phyloP scores from a whole-genome alignment of 176 grass and related monocot genomes.

The Bothriochloa decipiens region DNA sequence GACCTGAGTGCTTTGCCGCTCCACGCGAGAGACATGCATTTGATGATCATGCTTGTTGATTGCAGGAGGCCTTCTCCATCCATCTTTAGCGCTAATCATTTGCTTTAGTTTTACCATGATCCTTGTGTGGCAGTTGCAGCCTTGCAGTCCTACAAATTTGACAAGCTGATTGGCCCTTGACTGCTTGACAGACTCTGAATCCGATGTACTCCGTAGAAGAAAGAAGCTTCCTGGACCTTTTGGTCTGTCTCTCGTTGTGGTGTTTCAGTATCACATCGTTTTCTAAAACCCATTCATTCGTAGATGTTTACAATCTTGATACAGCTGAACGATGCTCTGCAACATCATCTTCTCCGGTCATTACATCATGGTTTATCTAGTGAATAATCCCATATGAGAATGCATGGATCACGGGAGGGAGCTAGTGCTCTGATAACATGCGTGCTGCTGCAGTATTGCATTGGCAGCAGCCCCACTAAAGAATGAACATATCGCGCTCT shows the following conservation, averaged over 20 bases:
- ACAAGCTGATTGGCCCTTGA: slow-evolving; percentile 9
- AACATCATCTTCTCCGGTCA: neutral
- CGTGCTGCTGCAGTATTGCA: too few relatives aligned
- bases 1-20: neutral
- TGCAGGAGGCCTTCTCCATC: slow-evolving; percentile 10
- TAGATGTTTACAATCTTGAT: neutral
- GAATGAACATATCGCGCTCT: too few relatives aligned
- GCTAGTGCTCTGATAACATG: too few relatives aligned
- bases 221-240: slow-evolving; percentile 19
- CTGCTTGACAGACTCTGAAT: neutral
- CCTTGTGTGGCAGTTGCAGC: neutral
- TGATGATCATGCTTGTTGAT: slow-evolving; percentile 20
- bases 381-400: too few relatives aligned
- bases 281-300: neutral
- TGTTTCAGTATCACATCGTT: neutral
- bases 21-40: neutral
- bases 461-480: too few relatives aligned
- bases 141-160: neutral
- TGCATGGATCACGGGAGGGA: too few relatives aligned
- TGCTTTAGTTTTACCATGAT: neutral
- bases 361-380: neutral
- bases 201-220: too few relatives aligned
- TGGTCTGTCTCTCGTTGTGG: neutral
- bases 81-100: slow-evolving; percentile 18
- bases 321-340: neutral